Evolutionary conservation across 2,329 filamentous ascomycete species (phyloP).

Genomic region (Macroventuria anomochaeta): DNA sequence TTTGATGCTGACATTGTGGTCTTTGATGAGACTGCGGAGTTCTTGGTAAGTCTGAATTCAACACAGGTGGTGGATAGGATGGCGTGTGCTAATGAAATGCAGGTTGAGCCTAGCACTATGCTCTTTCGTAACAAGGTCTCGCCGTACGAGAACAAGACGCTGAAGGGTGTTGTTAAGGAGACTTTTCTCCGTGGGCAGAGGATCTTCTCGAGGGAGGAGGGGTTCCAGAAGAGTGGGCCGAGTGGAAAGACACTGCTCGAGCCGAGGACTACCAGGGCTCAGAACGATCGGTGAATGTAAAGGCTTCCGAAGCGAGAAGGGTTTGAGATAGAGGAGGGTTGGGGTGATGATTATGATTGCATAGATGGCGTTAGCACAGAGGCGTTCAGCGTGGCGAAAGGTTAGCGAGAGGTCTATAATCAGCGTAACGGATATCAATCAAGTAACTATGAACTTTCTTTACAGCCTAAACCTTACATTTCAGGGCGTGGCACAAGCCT

Average conservation of each 20-base stretch:
- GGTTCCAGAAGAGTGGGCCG: constrained; percentile 66
- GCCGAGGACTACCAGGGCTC: constrained; percentile 43
- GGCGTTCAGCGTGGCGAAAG: constrained; percentile 5
- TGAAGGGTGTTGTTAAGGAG: constrained; percentile 79
- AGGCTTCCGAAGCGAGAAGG: background rate
- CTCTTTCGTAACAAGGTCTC: constrained; percentile 93
- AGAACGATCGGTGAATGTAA: background rate
- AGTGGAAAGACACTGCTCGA: constrained; percentile 60
- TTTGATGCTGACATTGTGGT: constrained; percentile 91
- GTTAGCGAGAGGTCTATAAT: background rate
- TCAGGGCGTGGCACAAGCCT: too few species aligned
- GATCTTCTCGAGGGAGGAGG: constrained; percentile 73
- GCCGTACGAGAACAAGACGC: constrained; percentile 82
- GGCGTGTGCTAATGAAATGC: background rate
- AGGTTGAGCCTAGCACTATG: constrained; percentile 73
- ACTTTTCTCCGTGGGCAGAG: constrained; percentile 82
- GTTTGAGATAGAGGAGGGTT: background rate
- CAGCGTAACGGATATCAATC: background rate
- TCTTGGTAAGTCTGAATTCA: constrained; percentile 63
- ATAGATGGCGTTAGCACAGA: constrained; percentile 20
- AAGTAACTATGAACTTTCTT: background rate
- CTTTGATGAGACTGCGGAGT: constrained; percentile 84
- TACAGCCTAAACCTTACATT: too few species aligned
- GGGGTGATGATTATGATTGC: constrained; percentile 15
- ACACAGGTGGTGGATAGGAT: too few species aligned